Evolutionary conservation across 1,284 basidiomycete species (phyloP).

Genomic region (Ceratobasidium sp.): DNA sequence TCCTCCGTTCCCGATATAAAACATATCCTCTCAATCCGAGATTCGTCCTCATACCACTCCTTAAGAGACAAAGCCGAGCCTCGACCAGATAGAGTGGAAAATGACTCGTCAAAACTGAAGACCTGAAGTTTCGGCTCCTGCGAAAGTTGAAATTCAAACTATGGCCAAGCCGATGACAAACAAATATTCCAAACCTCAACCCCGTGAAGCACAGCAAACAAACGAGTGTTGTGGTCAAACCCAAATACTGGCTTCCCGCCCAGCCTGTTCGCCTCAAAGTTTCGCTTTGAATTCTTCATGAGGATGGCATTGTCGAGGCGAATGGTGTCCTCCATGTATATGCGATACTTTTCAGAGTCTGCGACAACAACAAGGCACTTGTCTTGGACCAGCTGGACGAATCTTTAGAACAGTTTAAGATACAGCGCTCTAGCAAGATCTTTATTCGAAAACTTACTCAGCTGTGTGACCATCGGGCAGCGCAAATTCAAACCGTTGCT

Average conservation of each 20-base stretch:
- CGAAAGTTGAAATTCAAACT: background rate
- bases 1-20: slow-evolving; percentile 41
- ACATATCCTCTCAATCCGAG: slow-evolving; percentile 23
- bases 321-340: slow-evolving; percentile 31
- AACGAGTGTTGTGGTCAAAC: slow-evolving; percentile 24
- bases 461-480: background rate
- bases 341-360: background rate
- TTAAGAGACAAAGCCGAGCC: slow-evolving; percentile 35
- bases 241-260: slow-evolving; percentile 19
- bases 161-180: background rate
- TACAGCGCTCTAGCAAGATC: too few species aligned
- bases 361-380: slow-evolving; percentile 29
- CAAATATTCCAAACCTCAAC: background rate
- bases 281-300: background rate
- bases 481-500: slow-evolving; percentile 7
- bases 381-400: slow-evolving; percentile 19
- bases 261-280: slow-evolving; percentile 7
- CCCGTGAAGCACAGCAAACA: slow-evolving; percentile 28
- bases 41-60: slow-evolving; percentile 39
- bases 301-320: slow-evolving; percentile 13
- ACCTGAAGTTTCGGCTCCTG: slow-evolving; percentile 32
- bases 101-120: slow-evolving; percentile 40
- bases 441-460: slow-evolving; percentile 44
- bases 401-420: background rate
- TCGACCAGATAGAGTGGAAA: slow-evolving; percentile 32